Conservation (phyloP, 805 yeast species). For the Dipodascus geniculatus region DNA sequence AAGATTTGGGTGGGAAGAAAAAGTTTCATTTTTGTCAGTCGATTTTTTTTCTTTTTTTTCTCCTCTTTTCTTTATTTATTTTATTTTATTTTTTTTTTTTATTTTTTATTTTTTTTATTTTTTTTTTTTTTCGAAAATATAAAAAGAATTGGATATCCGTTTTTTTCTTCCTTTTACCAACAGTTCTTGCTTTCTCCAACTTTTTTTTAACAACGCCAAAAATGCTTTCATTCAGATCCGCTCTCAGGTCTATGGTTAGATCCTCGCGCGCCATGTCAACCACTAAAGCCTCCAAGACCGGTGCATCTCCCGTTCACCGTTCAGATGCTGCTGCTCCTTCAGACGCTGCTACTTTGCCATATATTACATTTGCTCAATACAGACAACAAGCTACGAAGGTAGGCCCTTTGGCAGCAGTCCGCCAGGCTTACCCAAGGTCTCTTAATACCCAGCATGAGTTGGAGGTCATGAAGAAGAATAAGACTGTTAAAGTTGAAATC, state of each 20-base stretch:
- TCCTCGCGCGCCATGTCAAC: not conserved
- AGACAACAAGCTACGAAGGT: conserved; percentile 7
- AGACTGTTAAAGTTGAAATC: no score
- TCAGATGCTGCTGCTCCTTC: not conserved
- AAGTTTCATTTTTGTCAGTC: not conserved
- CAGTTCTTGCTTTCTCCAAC: not conserved
- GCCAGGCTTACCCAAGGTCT: conserved; percentile 9
- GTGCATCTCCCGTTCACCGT: not conserved
- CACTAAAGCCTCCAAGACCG: not conserved
- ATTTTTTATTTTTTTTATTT: no score
- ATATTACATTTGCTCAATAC: conserved; percentile 6
- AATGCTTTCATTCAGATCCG: not conserved
- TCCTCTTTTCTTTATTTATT: not conserved
- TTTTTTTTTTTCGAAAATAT: not conserved
- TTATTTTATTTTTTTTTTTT: no score
- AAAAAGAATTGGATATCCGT: not conserved
- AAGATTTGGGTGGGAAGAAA: not conserved
- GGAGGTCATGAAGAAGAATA: not conserved
- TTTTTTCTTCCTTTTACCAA: not conserved
- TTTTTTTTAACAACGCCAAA: not conserved
- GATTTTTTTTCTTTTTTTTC: not conserved
- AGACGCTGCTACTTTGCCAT: not conserved
- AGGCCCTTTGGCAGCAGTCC: conserved; percentile 8
- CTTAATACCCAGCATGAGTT: conserved; percentile 4
- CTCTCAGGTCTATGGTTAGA: not conserved